Conservation (phyloP, 768 basidiomycete species). For the Chiua virens region DNA sequence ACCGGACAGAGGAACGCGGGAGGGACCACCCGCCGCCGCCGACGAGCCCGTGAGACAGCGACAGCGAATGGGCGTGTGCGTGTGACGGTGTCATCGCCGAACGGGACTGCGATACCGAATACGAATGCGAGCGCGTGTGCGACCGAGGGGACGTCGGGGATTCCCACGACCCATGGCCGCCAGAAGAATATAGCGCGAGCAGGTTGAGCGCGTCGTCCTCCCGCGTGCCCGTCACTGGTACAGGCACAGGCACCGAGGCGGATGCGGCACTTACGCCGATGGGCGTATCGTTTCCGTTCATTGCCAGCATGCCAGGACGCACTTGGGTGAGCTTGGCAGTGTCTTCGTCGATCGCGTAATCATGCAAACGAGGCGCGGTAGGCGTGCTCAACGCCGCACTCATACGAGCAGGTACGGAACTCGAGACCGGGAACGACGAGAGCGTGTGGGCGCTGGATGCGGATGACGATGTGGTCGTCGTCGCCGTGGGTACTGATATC, state of each 20-base stretch:
- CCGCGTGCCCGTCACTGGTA: conserved; percentile 1
- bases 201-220: conserved; percentile 29
- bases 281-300: too few species aligned
- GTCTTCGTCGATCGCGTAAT: conserved; percentile 47
- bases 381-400: too few species aligned
- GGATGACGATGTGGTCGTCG: not conserved
- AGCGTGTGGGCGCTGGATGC: conserved; percentile 18
- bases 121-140: conserved; percentile 4
- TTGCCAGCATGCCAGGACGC: conserved; percentile 52
- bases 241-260: too few species aligned
- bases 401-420: conserved; percentile 46
- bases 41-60: too few species aligned
- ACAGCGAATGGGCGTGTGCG: too few species aligned
- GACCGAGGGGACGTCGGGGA: too few species aligned
- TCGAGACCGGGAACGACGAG: conserved; percentile 33
- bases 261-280: too few species aligned
- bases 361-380: conserved; percentile 56
- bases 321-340: conserved; percentile 46
- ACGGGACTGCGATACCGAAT: conserved; percentile 2
- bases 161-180: conserved; percentile 4
- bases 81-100: too few species aligned
- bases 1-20: conserved; percentile 52
- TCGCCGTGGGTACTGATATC: conserved; percentile 14
- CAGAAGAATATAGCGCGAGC: conserved; percentile 21
- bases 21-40: conserved; percentile 53